Conservation (phyloP, 148 eudicot species). For the Rhododendron mucronatum region DNA sequence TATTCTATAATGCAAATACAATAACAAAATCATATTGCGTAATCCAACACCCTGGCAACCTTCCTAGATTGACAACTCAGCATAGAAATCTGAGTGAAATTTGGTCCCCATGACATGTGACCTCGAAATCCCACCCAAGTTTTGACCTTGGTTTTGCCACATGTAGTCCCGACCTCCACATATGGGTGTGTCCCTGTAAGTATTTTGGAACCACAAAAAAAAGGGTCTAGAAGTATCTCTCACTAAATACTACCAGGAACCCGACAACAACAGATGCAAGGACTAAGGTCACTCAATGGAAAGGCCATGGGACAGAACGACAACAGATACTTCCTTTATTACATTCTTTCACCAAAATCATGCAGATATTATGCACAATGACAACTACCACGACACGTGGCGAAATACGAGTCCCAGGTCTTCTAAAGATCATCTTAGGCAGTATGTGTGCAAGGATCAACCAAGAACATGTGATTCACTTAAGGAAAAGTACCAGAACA, state of each 20-base stretch:
- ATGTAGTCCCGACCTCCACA: background rate
- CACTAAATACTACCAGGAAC: background rate
- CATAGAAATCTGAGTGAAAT: background rate
- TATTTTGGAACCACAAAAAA: background rate
- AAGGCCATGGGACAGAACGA: background rate
- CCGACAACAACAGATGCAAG: background rate
- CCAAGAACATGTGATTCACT: background rate
- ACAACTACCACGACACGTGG: background rate
- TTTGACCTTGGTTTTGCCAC: background rate
- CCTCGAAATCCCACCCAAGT: background rate
- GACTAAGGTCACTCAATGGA: background rate
- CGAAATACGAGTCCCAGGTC: background rate
- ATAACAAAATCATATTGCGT: background rate
- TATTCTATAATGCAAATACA: background rate
- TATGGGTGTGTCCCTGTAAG: background rate
- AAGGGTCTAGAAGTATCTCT: background rate
- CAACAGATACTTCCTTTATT: background rate
- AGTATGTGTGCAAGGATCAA: background rate
- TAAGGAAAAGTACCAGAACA: background rate
- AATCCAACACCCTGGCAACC: background rate
- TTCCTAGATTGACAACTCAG: background rate
- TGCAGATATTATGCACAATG: background rate
- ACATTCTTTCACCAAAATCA: background rate
- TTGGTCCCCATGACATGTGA: conserved; percentile 3
- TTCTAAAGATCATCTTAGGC: background rate